These are phyloP conservation scores for Dryas octopetala DNA, from an alignment of 306 rosid species.

Conservation along the genomic window DNA sequence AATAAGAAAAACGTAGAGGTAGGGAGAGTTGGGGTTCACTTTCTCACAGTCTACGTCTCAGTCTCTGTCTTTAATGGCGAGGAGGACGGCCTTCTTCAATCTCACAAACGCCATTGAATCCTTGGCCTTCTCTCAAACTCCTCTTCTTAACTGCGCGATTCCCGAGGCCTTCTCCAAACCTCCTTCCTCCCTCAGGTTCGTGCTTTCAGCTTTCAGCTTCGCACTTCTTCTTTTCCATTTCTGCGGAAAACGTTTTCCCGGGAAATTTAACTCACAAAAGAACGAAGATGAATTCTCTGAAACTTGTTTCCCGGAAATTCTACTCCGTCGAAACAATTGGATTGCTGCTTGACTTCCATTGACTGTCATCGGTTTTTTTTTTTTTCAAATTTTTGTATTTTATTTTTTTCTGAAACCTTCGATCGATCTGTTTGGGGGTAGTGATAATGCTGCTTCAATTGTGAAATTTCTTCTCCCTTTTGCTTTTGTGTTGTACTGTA, in stretches of 20 bases:
- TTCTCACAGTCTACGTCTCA: conserved; percentile 16
- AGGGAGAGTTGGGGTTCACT: not conserved
- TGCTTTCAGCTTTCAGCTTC: conserved; percentile 10
- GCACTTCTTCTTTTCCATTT: not conserved
- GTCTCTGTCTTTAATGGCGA: conserved; percentile 14
- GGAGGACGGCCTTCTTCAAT: conserved; percentile 1
- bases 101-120: not conserved
- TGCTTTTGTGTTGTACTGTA: not conserved
- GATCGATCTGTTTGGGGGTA: not conserved
- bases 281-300: not conserved
- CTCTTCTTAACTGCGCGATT: conserved; percentile 18
- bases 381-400: not conserved
- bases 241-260: not conserved
- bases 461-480: not conserved
- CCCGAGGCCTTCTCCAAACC: conserved; percentile 9
- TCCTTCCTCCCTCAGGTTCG: conserved; percentile 10
- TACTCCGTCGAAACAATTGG: not conserved
- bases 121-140: not conserved
- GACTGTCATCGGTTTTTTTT: not conserved
- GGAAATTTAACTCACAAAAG: not conserved
- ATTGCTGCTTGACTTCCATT: not conserved
- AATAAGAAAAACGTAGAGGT: conserved; percentile 2
- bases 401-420: not conserved
- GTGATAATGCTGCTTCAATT: not conserved
- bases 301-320: not conserved